Conservation (phyloP, 306 rosid species). For the Trifolium subterraneum region DNA sequence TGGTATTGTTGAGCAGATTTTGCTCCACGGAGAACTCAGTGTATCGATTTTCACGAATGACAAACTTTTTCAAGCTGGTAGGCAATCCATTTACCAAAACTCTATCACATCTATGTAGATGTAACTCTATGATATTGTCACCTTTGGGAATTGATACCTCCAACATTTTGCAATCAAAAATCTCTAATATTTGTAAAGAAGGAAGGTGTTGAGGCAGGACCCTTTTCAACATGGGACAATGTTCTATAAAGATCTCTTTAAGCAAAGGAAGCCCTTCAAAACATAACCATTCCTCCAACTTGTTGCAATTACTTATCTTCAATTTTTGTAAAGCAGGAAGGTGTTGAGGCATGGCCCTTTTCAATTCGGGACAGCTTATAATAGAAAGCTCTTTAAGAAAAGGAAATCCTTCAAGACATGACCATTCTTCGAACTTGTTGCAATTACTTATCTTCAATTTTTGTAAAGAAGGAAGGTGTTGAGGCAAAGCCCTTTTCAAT, state of each 20-base stretch:
- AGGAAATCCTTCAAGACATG: slow-evolving; percentile 7
- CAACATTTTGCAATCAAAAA: background rate
- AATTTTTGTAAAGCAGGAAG: no score
- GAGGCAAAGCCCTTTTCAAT: background rate
- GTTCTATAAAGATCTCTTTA: background rate
- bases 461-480: no score
- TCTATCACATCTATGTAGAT: background rate
- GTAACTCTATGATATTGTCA: background rate
- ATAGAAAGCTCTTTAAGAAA: slow-evolving; percentile 20
- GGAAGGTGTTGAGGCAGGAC: slow-evolving; percentile 26
- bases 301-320: no score
- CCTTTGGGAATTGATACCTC: background rate
- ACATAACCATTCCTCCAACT: slow-evolving; percentile 33
- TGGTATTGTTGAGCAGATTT: background rate
- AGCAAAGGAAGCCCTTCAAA: slow-evolving; percentile 7
- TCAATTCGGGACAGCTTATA: background rate
- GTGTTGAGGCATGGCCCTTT: background rate
- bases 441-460: no score
- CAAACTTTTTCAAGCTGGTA: background rate
- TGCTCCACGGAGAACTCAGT: background rate
- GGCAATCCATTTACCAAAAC: background rate
- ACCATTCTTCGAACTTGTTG: slow-evolving; percentile 27
- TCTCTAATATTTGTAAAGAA: background rate
- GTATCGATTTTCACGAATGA: background rate
- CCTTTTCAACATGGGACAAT: slow-evolving; percentile 7